Percentiles rank a stretch among this genome's conserved stretches.
Conservation (phyloP, 495 filamentous ascomycete genomes). For the Tuber aestivum region DNA sequence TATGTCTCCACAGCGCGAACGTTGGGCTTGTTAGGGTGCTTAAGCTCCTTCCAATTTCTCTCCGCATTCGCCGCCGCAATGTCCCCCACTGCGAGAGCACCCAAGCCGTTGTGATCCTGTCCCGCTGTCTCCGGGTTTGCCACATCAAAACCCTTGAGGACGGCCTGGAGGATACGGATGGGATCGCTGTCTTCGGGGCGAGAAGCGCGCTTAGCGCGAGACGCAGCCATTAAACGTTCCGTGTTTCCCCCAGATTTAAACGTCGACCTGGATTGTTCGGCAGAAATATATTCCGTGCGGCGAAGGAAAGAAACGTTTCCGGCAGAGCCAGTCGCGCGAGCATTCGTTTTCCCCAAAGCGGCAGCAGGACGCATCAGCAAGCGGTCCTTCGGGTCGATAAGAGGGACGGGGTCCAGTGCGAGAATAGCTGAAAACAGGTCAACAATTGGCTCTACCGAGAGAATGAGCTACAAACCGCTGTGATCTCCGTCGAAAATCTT, state of each 20-base stretch:
- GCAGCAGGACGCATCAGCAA: slow-evolving; percentile 71
- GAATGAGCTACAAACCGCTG: slow-evolving; percentile 54
- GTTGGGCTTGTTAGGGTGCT: slow-evolving; percentile 76
- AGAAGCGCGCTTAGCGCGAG: slow-evolving; percentile 46
- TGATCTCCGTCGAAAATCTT: slow-evolving; percentile 93
- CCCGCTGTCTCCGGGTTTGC: slow-evolving; percentile 65
- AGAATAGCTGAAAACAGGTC: slow-evolving; percentile 61
- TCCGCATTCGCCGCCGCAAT: slow-evolving; percentile 53
- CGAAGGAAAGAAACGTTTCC: slow-evolving; percentile 80
- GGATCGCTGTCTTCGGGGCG: slow-evolving; percentile 68
- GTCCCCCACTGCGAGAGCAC: slow-evolving; percentile 52
- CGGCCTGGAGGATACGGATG: slow-evolving; percentile 69
- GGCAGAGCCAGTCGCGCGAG: slow-evolving; percentile 54
- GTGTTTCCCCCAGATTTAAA: slow-evolving; percentile 41
- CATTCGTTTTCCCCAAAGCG: slow-evolving; percentile 69
- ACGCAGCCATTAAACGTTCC: slow-evolving; percentile 42
- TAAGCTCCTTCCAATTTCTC: slow-evolving; percentile 65
- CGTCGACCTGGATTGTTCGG: slow-evolving; percentile 51
- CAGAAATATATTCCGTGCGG: slow-evolving; percentile 91
- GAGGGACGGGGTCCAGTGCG: slow-evolving; percentile 60
- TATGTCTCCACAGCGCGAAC: slow-evolving; percentile 71
- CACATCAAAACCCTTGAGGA: slow-evolving; percentile 78
- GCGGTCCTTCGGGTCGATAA: slow-evolving; percentile 73
- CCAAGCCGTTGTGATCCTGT: slow-evolving; percentile 45
- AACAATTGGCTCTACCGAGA: slow-evolving; percentile 20